Conservation (phyloP, 176 grass and related monocot genomes). For the Oryza nivara region DNA sequence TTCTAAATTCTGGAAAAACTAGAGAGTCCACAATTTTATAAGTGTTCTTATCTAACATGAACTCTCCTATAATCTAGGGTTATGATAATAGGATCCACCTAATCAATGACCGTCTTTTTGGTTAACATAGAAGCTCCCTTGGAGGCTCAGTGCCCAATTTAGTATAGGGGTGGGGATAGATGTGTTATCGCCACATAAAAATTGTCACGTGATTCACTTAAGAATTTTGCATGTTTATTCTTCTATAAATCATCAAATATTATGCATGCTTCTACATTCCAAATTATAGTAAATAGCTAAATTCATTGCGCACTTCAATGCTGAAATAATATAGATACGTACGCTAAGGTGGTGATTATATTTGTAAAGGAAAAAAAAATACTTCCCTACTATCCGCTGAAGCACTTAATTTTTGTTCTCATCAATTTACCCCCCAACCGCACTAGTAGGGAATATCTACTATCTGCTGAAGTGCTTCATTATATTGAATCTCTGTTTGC, state of each 20-base stretch:
- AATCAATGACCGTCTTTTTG: too few relatives aligned
- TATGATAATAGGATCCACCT: too few relatives aligned
- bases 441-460: too few relatives aligned
- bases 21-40: too few relatives aligned
- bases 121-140: too few relatives aligned
- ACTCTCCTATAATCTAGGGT: too few relatives aligned
- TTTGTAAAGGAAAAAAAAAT: background rate
- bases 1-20: too few relatives aligned
- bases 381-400: background rate
- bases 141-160: too few relatives aligned
- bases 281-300: conserved; percentile 1
- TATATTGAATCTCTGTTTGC: background rate
- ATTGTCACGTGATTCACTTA: background rate
- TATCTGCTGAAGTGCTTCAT: too few relatives aligned
- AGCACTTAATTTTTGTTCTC: background rate
- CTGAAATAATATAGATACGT: background rate
- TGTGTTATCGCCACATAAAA: background rate
- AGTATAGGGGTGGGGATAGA: too few relatives aligned
- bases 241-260: background rate
- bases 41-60: too few relatives aligned
- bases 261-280: background rate
- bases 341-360: background rate
- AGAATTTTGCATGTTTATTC: background rate
- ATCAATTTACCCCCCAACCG: background rate
- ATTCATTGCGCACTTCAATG: background rate